These are phyloP conservation scores for Chlamydomonas reinhardtii DNA, from an alignment of 163 green algal genomes.

Conservation along the genomic window DNA sequence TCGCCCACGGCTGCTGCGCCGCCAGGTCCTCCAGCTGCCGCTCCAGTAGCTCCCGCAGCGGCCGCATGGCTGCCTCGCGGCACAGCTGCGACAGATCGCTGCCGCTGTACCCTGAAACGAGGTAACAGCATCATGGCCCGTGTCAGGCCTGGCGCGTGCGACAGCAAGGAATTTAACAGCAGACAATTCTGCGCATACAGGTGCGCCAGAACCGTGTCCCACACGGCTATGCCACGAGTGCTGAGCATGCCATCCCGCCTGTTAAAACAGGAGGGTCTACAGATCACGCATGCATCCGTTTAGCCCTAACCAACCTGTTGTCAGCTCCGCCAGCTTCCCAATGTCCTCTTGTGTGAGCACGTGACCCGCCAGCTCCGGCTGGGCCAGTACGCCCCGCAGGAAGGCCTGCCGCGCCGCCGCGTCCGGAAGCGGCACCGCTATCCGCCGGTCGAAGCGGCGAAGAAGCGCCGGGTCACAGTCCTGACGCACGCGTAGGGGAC, in stretches of 20 bases:
- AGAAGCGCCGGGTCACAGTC: constrained; percentile 69
- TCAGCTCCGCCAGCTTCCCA: not conserved
- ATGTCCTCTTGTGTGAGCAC: not conserved
- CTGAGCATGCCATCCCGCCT: too few relatives aligned
- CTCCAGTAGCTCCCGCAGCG: constrained; percentile 65
- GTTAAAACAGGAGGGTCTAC: too few relatives aligned
- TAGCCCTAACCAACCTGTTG: not conserved
- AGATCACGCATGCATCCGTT: too few relatives aligned
- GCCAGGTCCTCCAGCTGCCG: not conserved
- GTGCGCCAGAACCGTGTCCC: too few relatives aligned
- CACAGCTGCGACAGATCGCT: constrained; percentile 77
- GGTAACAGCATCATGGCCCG: not conserved
- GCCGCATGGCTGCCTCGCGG: constrained; percentile 75
- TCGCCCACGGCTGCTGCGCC: not conserved
- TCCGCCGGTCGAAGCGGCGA: constrained; percentile 68
- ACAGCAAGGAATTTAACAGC: too few relatives aligned
- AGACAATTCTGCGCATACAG: too few relatives aligned
- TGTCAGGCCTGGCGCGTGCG: not conserved
- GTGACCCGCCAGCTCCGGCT: constrained; percentile 25
- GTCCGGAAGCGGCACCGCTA: constrained; percentile 69
- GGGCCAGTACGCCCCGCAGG: not conserved
- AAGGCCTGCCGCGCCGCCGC: constrained; percentile 33
- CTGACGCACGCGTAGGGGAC: constrained; percentile 19
- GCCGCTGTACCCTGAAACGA: constrained; percentile 70
- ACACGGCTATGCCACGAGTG: too few relatives aligned